Percentiles rank a stretch among this genome's conserved stretches.
Evolutionary conservation across 352 stramenopile species (phyloP).

Genomic region (Pythium plurisporium): DNA sequence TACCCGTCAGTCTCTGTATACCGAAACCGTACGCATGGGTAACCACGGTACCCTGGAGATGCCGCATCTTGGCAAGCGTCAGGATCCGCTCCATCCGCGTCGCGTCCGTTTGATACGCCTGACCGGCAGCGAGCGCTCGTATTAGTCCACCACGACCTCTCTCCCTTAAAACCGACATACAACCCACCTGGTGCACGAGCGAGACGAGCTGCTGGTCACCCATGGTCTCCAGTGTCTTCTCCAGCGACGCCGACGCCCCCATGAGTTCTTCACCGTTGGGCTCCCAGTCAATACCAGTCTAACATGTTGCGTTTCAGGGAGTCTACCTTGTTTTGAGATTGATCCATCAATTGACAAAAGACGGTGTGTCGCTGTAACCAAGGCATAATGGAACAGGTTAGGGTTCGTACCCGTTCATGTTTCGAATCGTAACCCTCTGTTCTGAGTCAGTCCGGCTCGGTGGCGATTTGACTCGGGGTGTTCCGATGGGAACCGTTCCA

Average conservation of each 20-base stretch:
- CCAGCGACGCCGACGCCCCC: constrained; percentile 37
- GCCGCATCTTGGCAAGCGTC: constrained; percentile 35
- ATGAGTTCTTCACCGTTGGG: not conserved
- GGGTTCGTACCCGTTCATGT: not conserved
- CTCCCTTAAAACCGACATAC: not conserved
- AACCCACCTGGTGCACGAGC: constrained; percentile 39
- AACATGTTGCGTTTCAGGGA: no score
- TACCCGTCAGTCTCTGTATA: no score
- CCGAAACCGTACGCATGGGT: no score
- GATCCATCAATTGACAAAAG: not conserved
- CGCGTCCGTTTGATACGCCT: constrained; percentile 53
- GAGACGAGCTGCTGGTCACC: constrained; percentile 52
- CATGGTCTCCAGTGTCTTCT: constrained; percentile 50
- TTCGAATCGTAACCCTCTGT: not conserved
- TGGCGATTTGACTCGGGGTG: no score
- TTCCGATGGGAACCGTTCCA: not conserved
- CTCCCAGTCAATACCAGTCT: no score
- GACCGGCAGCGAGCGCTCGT: no score
- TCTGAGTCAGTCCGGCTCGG: no score
- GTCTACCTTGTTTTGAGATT: constrained; percentile 8
- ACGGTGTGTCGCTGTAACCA: not conserved
- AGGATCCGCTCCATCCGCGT: constrained; percentile 50
- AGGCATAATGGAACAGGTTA: no score
- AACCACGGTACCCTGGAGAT: no score
- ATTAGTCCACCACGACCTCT: no score